Evolutionary conservation across 805 yeast species (phyloP).

Genomic region (Sugiyamaella smithiae): DNA sequence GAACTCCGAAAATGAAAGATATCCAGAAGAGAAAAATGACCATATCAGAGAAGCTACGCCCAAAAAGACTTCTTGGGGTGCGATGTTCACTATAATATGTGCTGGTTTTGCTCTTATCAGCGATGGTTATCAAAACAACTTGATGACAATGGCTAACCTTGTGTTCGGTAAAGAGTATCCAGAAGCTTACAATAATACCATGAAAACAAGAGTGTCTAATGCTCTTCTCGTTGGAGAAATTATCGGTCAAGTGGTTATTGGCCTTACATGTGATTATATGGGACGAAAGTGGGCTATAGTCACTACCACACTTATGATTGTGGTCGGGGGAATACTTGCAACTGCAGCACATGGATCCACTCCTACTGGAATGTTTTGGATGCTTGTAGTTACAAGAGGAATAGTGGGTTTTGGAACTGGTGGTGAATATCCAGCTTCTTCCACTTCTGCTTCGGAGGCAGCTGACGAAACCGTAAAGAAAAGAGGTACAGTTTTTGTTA

Average conservation of each 20-base stretch:
- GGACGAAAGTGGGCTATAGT: constrained; percentile 69
- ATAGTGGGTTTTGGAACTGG: constrained; percentile 77
- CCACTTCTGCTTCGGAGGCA: constrained; percentile 68
- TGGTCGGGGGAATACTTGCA: constrained; percentile 62
- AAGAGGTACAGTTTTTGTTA: constrained; percentile 62
- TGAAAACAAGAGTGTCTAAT: constrained; percentile 67
- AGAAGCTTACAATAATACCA: constrained; percentile 39
- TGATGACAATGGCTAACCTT: constrained; percentile 66
- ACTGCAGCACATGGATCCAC: constrained; percentile 68
- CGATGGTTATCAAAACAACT: constrained; percentile 74
- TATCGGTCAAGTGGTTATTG: constrained; percentile 65
- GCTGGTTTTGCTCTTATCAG: constrained; percentile 74
- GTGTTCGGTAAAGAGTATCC: constrained; percentile 52
- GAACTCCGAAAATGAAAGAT: not conserved
- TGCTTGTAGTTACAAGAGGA: constrained; percentile 71
- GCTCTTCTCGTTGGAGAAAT: constrained; percentile 68
- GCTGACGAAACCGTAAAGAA: constrained; percentile 58
- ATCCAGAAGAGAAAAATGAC: too few relatives aligned
- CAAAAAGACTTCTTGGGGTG: constrained; percentile 10
- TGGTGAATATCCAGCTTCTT: constrained; percentile 71
- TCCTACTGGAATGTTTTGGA: constrained; percentile 66
- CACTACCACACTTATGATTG: constrained; percentile 57
- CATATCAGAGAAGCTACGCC: too few relatives aligned
- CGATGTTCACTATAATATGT: constrained; percentile 48
- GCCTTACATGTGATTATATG: constrained; percentile 60